A percentile compares a stretch with the other conserved stretches of the same genome.
Evolutionary conservation across 306 rosid genomes (phyloP).

Genomic region (Corylus avellana): DNA sequence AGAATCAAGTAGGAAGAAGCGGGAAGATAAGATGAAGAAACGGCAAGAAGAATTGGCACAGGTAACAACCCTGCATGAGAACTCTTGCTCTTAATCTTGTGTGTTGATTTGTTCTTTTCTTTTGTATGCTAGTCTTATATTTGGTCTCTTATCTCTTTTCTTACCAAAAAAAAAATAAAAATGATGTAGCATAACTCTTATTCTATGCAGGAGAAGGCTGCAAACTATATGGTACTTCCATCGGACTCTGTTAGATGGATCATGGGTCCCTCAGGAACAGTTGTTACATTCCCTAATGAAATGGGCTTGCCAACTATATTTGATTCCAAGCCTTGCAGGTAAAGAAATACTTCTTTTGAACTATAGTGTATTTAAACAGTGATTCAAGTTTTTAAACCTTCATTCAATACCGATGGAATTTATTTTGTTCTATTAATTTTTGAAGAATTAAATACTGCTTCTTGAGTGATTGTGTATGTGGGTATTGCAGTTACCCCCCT

Average conservation of each 20-base stretch:
- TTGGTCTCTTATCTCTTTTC: no score
- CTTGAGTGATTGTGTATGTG: neutral
- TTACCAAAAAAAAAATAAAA: neutral
- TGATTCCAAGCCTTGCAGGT: conserved; percentile 47
- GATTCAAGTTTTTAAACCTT: conserved; percentile 14
- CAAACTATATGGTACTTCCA: conserved; percentile 36
- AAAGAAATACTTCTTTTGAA: neutral
- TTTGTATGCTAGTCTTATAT: neutral
- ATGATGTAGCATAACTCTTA: conserved; percentile 1
- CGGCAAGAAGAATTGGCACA: conserved; percentile 39
- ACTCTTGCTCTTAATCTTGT: neutral
- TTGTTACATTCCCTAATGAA: conserved; percentile 54
- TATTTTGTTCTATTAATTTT: neutral
- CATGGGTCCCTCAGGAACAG: conserved; percentile 47
- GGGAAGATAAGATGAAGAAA: conserved; percentile 53
- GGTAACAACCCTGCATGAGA: conserved; percentile 18
- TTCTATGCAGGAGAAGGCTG: conserved; percentile 43
- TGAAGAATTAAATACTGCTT: neutral
- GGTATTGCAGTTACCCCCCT: conserved; percentile 58
- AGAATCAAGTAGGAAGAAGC: conserved; percentile 60
- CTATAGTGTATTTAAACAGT: neutral
- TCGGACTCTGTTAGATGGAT: conserved; percentile 53
- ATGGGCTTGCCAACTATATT: conserved; percentile 60
- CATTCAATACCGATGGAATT: neutral
- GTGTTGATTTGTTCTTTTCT: neutral